These are phyloP conservation scores for Lepiota venenata DNA, from an alignment of 768 basidiomycete species.

Conservation along the genomic window DNA sequence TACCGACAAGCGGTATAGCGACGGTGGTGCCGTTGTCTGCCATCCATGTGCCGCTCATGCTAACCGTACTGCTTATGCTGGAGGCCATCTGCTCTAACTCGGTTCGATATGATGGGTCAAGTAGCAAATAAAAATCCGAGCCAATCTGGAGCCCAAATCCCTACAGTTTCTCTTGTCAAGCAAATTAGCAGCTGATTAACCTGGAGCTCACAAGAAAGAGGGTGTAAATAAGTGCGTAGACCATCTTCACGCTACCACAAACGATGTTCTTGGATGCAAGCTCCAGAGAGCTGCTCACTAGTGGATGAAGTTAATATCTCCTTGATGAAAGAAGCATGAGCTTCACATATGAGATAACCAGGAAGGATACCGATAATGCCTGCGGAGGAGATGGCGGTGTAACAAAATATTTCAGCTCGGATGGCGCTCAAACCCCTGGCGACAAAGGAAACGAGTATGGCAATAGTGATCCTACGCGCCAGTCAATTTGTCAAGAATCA, in stretches of 20 bases:
- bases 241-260: slow-evolving; percentile 83
- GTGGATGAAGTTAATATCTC: slow-evolving; percentile 7
- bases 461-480: slow-evolving; percentile 66
- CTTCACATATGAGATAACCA: slow-evolving; percentile 79
- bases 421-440: slow-evolving; percentile 84
- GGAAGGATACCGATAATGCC: slow-evolving; percentile 87
- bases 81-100: slow-evolving; percentile 52
- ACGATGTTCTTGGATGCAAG: slow-evolving; percentile 85
- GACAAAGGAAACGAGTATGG: slow-evolving; percentile 75
- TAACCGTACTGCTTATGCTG: slow-evolving; percentile 42
- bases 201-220: slow-evolving; percentile 52
- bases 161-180: slow-evolving; percentile 21
- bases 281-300: slow-evolving; percentile 79
- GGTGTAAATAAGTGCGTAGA: slow-evolving; percentile 85
- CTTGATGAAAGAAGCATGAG: not conserved
- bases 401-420: slow-evolving; percentile 77
- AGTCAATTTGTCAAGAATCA: not conserved
- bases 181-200: not conserved
- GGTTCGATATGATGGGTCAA: slow-evolving; percentile 55
- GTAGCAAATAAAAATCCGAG: slow-evolving; percentile 72
- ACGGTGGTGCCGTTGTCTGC: slow-evolving; percentile 49
- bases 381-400: slow-evolving; percentile 86
- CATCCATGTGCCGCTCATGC: slow-evolving; percentile 64
- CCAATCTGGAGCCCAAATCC: slow-evolving; percentile 86
- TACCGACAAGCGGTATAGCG: slow-evolving; percentile 48